Conservation (phyloP, 2,329 filamentous ascomycete genomes). For the Furcasterigmium furcatum region DNA sequence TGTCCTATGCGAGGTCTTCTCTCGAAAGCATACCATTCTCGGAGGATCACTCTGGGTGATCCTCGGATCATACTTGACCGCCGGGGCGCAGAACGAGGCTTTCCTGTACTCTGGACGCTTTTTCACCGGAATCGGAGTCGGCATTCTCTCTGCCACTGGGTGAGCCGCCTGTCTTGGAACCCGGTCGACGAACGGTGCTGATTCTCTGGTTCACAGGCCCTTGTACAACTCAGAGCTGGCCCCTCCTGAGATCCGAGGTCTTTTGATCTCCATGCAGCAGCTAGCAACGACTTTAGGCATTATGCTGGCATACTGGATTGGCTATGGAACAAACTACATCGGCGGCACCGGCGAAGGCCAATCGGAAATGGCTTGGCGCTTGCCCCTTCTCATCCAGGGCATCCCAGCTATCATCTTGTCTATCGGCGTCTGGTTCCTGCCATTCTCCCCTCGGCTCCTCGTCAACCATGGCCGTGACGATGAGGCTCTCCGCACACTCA, state of each 20-base stretch:
- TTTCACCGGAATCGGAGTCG: conserved; percentile 44
- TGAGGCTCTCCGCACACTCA: conserved; percentile 24
- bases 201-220: conserved; percentile 18
- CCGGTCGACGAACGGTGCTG: not conserved
- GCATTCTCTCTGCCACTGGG: conserved; percentile 38
- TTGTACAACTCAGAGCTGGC: conserved; percentile 49
- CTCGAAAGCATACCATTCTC: conserved; percentile 50
- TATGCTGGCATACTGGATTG: conserved; percentile 44
- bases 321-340: conserved; percentile 41
- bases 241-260: conserved; percentile 61
- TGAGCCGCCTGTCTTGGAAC: no score
- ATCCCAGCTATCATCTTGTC: conserved; percentile 18
- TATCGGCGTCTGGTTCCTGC: conserved; percentile 1
- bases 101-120: conserved; percentile 26
- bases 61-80: conserved; percentile 40
- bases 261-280: conserved; percentile 62
- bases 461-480: not conserved
- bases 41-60: conserved; percentile 43
- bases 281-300: conserved; percentile 57
- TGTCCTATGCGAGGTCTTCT: conserved; percentile 44
- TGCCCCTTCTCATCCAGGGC: conserved; percentile 41
- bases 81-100: no score
- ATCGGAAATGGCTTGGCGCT: conserved; percentile 35
- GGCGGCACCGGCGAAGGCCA: conserved; percentile 38
- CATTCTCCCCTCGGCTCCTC: not conserved